Base-by-base conservation (phyloP, 208 protist genomes). In the Trypanosoma theileri region DNA sequence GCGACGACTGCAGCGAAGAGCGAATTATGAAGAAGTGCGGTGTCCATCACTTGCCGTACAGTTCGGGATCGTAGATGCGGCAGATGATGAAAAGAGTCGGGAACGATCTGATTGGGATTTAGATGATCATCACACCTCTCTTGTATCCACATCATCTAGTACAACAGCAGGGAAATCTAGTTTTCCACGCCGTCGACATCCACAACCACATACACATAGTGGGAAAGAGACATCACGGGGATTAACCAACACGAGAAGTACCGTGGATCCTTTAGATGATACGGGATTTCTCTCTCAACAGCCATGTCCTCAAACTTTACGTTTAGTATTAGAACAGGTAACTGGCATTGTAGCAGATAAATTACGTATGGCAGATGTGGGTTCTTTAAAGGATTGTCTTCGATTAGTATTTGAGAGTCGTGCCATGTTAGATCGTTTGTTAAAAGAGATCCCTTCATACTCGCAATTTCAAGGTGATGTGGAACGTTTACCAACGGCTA, bases 401-500 rank as follows among this genome's bases (percentile, higher is more conserved):
- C 67, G 83, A 40, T 88, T 85, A 56, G 81, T 84, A 28, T 96
- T 96, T 79, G 91, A 96, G 71, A 82, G 78, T 12, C 82, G 87
- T 50, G 71, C 85, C 46, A 56, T 96, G 63, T 71, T 96, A 11
- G 86, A 96, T 42, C 82, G 86, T 8, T 64, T 96, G 56, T 69
- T 96, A 24, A 93, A 93, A 68, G 91, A 96, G 56, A 87, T 93
- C 21, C 88, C 91, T 0, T 69, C 60, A 42, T 93, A 94, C 73
- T 71, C 79, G 10, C 75, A 85, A 17, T 86, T 78, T 66, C 77
- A 83, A 42, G 77, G 73, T 8, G 77, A 81, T 22, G 68, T 60
- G 1, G 71, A 71, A 26, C 59, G 66, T 54, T 59, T 55, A 53
- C 56, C 64, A 2, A 71, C 75, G 2, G 45, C 60, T 14, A 56